Base-by-base conservation (phyloP, 208 protist genomes). In the Trypanosoma vivax region DNA sequence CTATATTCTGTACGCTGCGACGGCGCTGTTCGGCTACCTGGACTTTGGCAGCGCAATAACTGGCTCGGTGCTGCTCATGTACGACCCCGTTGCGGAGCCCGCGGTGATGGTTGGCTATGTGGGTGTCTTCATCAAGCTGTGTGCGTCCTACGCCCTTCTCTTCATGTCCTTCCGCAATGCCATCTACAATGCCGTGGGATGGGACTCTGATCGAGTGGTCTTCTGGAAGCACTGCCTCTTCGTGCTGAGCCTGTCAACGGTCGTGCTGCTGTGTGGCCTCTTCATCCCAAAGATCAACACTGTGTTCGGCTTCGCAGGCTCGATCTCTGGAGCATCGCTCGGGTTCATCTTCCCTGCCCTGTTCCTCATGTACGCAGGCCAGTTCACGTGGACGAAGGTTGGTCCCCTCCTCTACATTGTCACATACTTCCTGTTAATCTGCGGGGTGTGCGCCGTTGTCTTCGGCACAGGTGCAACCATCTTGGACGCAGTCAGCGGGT, bases 201-300 rank as follows among this genome's bases (percentile, higher is more conserved):
- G 66, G 68, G 70, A 73, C 23, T 69, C 70, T 38, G 73, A 71
- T 5, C 65, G 56, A 0, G 67, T 81, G 42, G 78, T 83, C 29
- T 50, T 57, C 35, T 79, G 75, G 69, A 43, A 82, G 35, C 76
- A 84, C 63, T 73, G 50, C 42, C 6, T 76, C 11, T 35, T 86
- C 24, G 76, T 70, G 35, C 62, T 50, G 18, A 56, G 64, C 37
- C 50, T 92, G 13, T 45, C 79, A 4, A 24, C 86, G n/a, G 39
- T 64, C 23, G 79, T 78, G 6, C 68, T 90, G 28, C 62, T 92
- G 31, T 80, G 74, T 38, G 82, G 72, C 46, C 60, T 92, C 35
- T 83, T 88, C 53, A 84, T 92, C 49, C 81, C 78, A 2, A 54
- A 80, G 45, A 84, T 92, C 51, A 76, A 58, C 37, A 77, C 85